Evolutionary conservation across 345 rosid species (phyloP), one percentile per base, ranked within the genome.

Genomic region (Corchorus olitorius): DNA sequence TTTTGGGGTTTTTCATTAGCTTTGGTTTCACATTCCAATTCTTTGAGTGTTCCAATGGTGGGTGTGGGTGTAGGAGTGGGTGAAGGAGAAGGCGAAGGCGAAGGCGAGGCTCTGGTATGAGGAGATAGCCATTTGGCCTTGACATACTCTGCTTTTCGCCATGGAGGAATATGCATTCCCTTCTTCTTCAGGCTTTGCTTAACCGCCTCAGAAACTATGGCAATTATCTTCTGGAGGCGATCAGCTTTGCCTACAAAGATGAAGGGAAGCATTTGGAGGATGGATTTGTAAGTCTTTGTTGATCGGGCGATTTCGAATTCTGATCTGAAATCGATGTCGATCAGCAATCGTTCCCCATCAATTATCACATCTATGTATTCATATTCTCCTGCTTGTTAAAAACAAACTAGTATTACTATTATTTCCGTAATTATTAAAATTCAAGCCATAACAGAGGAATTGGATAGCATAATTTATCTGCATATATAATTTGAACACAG

Each of bases 291-390:
- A 0, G 87, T 73, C 77, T 90, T 90, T 0, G 99, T 97, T 0
- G 98, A 80, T 53, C 99, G 84, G 14, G 98, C 98, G 16, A 97
- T 85, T 82, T 97, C 97, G 58, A 97, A 94, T 74, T 91, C 93
- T 33, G 97, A 91, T 70, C 86, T 86, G 86, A 94, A 94, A 61
- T 92, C 99, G 20, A 91, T 52, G 81, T 96, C 98, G 59, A 96
- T 76, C 70, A 96, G 65, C 76, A 91, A 49, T 37, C 98, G 83
- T 82, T 93, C 90, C 0, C 92, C 90, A 64, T 79, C 80, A 8
- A 83, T 59, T 4, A 85, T 75, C 87, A 89, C 99, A 74, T 90
- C 98, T 41, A 92, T 81, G 75, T 91, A 93, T 61, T 93, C 90
- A 53, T 93, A 86, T 46, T 87, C 97, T 1, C 99, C 98, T 96